Base-by-base conservation (phyloP, 139 green algal genomes). In the Micromonas pusilla region DNA sequence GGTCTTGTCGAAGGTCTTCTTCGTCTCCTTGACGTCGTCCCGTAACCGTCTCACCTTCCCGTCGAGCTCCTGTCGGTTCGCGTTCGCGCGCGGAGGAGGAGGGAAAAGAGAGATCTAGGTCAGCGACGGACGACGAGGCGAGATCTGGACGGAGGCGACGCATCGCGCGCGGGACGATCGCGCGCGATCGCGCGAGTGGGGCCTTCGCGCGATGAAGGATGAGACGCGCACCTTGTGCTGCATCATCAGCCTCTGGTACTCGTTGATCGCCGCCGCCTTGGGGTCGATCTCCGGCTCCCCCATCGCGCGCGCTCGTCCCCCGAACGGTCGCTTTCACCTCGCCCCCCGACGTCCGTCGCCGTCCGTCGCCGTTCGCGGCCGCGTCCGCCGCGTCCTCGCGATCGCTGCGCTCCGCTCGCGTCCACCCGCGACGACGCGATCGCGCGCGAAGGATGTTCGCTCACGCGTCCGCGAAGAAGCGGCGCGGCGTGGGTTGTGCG, bases 1-100 rank as follows among this genome's bases (percentile, higher is more conserved):
- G n/a, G 95, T 99, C 85, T 98, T 98, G 80, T 99, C 96, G 82
- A 95, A 98, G 5, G 96, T 89, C 79, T 90, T 92, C 70, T 95
- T 92, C 0, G 91, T 75, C 52, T 88, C 86, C 82, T 93, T 94
- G 0, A 97, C 88, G 21, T 90, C 79, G 1, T 96, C 89, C 1
- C 94, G 52, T 21, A 68, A 28, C 25, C 21, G 19, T 13, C 74
- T 57, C 2, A 80, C 74, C 16, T 36, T 34, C 1, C 26, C 74
- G n/a, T 80, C 74, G 4, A 80, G 38, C 62, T 80, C 74, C 53
- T 78, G 26, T 62, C 20, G 33, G 37, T 13, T 28, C 34, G 34
- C 20, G 52, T 20, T 26, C 66, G 4, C 32, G 19, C n/a, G 1
- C 16, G 37, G 1, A 26, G 20, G 31, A 13, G 20, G 16, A 53